Evolutionary conservation across 192 early-diverging fungal genomes (phyloP), one percentile per base, ranked within the genome.

Genomic region (Thamnidium elegans): DNA sequence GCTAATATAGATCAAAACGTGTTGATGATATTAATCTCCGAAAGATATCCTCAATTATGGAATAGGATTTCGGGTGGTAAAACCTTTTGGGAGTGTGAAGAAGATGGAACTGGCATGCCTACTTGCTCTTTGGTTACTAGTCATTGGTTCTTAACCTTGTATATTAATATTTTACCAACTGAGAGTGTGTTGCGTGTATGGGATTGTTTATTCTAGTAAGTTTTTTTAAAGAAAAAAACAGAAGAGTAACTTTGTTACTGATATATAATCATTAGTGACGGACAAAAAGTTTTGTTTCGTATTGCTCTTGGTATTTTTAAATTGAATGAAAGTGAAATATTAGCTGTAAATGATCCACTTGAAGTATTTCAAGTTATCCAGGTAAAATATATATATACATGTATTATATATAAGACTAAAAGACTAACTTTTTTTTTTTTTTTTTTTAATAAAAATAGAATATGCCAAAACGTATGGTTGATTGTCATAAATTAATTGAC

Each of bases 91-190:
- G 82, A 80, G 6, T 61, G 76, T 53, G 80, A 81, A 39, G 76
- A 80, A 54, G 75, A 79, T 4, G 62, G 80, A 10, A 43, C 58
- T 13, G 55, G 68, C 4, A 75, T 87, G 75, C 85, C 89, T 4
- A 84, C 81, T 3, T 78, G 89, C 31, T 82, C 79, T 21, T 68
- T 92, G 61, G 86, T 89, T 3, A 90, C 89, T 0, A 90, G 88
- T 50, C 89, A 84, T 55, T 94, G 92, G 92, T 90, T 92, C 64
- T 67, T 92, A 66, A 89, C 90, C 0, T 69, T 92, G 3, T 94
- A 87, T 65, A 83, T 90, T 51, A 87, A 89, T 65, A 85, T 88
- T 26, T 70, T 91, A 30, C 92, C 92, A 0, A 76, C 79, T 23
- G 90, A 91, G 78, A 86, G 90, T 17, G 83, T 87, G 13, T 70